Percentiles rank a stretch among this genome's conserved stretches.
These are phyloP conservation scores for Chrysoporthe deuterocubensis DNA, from an alignment of 2,329 filamentous ascomycete genomes.

Conservation along the genomic window DNA sequence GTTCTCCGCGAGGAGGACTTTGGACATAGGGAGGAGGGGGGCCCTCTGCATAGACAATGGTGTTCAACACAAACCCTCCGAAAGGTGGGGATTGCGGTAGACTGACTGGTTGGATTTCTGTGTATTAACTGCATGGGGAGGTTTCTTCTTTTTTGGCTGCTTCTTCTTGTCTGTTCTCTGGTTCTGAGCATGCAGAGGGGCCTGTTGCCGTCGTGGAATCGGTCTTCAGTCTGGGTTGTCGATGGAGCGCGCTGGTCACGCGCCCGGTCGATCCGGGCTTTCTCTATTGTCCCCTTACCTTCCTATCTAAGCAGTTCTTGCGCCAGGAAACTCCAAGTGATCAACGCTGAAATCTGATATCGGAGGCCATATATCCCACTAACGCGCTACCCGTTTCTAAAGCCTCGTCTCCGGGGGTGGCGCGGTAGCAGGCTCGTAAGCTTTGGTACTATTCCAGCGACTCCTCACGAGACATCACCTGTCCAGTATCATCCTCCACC, in stretches of 20 bases:
- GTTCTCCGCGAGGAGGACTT: neutral
- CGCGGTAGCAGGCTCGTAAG: neutral
- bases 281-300: constrained; percentile 4
- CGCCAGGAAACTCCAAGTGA: neutral
- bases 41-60: constrained; percentile 2
- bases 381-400: neutral
- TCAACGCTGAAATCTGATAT: neutral
- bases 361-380: neutral
- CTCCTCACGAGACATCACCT: neutral
- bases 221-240: neutral
- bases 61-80: neutral
- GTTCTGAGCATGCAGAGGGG: neutral
- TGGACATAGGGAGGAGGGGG: neutral
- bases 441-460: neutral
- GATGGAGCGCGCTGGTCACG: constrained; percentile 17
- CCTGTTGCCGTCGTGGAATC: neutral
- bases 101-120: constrained; percentile 7
- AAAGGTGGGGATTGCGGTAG: neutral
- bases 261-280: constrained; percentile 8
- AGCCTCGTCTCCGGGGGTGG: neutral
- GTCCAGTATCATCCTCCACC: neutral
- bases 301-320: constrained; percentile 2
- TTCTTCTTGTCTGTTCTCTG: neutral
- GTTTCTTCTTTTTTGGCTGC: neutral
- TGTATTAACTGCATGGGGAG: neutral